Conservation (phyloP, 2,329 filamentous ascomycete genomes). For the Ceratocystis diversiconidia region DNA sequence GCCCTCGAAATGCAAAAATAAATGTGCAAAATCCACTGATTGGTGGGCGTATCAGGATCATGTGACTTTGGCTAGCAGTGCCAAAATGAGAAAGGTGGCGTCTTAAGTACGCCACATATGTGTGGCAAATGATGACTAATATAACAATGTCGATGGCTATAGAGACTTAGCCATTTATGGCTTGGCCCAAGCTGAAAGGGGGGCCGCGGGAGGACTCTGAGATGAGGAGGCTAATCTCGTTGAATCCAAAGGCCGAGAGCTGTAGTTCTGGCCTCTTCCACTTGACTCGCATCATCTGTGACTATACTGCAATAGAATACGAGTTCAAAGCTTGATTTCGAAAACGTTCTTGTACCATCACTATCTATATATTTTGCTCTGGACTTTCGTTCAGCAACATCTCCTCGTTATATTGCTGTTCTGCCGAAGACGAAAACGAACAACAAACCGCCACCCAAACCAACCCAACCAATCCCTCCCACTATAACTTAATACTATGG, state of each 20-base stretch:
- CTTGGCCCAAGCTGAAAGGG: constrained; percentile 7
- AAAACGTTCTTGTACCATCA: not conserved
- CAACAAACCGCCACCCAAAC: not conserved
- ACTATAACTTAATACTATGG: constrained; percentile 32
- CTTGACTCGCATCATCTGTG: not conserved
- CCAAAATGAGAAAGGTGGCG: constrained; percentile 8
- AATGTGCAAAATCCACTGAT: constrained; percentile 18
- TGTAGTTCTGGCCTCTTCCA: constrained; percentile 1
- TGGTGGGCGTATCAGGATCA: constrained; percentile 10
- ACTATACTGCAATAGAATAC: not conserved
- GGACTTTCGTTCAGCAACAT: not conserved
- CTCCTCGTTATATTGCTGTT: not conserved
- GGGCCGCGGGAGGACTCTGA: constrained; percentile 8
- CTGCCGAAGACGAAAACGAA: not conserved
- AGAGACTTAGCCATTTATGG: constrained; percentile 1
- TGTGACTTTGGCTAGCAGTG: not conserved
- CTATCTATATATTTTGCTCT: not conserved
- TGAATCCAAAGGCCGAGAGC: not conserved
- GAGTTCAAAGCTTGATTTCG: not conserved
- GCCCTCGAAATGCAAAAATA: constrained; percentile 16
- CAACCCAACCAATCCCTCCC: not conserved
- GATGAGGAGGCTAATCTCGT: constrained; percentile 11
- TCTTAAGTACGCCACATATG: not conserved
- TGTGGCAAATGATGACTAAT: constrained; percentile 10
- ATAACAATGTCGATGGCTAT: constrained; percentile 8